Conservation (phyloP, 2,329 filamentous ascomycete genomes). For the Cercospora sp. region DNA sequence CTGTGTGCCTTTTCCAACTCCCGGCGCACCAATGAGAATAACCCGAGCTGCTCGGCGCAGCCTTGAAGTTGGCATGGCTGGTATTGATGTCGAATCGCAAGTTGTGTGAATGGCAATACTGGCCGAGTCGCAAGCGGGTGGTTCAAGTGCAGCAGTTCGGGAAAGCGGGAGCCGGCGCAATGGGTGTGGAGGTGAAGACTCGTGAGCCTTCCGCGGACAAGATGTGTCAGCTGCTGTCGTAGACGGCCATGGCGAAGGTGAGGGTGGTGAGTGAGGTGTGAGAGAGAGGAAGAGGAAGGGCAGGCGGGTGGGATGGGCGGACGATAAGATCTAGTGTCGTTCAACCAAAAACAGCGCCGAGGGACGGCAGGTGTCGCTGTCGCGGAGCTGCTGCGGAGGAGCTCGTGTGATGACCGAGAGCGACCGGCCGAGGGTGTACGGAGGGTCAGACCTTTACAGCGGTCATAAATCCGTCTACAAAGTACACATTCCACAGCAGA, state of each 20-base stretch:
- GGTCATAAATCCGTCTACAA: not conserved
- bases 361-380: not conserved
- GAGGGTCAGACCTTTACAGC: not conserved
- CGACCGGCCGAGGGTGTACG: not conserved
- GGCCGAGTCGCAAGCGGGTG: not conserved
- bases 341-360: constrained; percentile 4
- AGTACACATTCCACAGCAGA: not conserved
- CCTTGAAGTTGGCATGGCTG: constrained; percentile 42
- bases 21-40: constrained; percentile 93
- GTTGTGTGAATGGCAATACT: not conserved
- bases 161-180: constrained; percentile 4
- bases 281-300: not conserved
- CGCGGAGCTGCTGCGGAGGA: not conserved
- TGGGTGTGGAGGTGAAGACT: constrained; percentile 19
- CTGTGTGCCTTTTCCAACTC: constrained; percentile 93
- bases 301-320: not conserved
- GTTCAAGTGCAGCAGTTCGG: not conserved
- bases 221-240: constrained; percentile 32
- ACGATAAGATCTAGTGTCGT: constrained; percentile 10
- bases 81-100: constrained; percentile 3
- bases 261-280: constrained; percentile 1
- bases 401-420: not conserved
- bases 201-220: constrained; percentile 14
- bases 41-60: constrained; percentile 72
- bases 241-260: constrained; percentile 26